A percentile compares a stretch with the other conserved stretches of the same genome.
These are phyloP conservation scores for Collybia nuda DNA, from an alignment of 768 basidiomycete species.

Conservation along the genomic window DNA sequence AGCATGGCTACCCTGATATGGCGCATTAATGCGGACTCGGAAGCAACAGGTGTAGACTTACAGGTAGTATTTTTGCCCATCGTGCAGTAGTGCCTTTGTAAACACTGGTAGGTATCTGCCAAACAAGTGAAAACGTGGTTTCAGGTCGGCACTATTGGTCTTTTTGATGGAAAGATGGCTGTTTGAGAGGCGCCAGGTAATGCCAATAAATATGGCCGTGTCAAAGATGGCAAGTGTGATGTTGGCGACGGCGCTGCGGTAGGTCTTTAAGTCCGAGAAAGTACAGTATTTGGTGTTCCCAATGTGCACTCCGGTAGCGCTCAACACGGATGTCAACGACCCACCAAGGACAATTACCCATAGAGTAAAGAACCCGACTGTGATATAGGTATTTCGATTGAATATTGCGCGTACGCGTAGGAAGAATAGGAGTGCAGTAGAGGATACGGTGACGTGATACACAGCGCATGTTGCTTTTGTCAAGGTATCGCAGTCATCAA, in stretches of 20 bases:
- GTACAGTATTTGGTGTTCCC: neutral
- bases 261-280: neutral
- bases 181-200: neutral
- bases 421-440: constrained; percentile 1
- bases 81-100: neutral
- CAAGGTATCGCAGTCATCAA: neutral
- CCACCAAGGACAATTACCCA: neutral
- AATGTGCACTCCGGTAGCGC: neutral
- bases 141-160: neutral
- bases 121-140: neutral
- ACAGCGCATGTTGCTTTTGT: neutral
- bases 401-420: constrained; percentile 2
- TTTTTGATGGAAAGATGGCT: neutral
- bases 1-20: neutral
- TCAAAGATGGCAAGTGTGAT: neutral
- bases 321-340: neutral
- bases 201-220: neutral
- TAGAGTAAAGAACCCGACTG: neutral
- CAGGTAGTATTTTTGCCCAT: neutral
- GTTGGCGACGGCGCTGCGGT: neutral
- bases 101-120: neutral
- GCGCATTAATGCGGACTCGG: neutral
- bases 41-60: constrained; percentile 3
- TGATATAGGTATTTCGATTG: neutral
- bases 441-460: neutral